Evolutionary conservation across 768 basidiomycete species (phyloP).

Genomic region (Leucosporidium creatinivorum): DNA sequence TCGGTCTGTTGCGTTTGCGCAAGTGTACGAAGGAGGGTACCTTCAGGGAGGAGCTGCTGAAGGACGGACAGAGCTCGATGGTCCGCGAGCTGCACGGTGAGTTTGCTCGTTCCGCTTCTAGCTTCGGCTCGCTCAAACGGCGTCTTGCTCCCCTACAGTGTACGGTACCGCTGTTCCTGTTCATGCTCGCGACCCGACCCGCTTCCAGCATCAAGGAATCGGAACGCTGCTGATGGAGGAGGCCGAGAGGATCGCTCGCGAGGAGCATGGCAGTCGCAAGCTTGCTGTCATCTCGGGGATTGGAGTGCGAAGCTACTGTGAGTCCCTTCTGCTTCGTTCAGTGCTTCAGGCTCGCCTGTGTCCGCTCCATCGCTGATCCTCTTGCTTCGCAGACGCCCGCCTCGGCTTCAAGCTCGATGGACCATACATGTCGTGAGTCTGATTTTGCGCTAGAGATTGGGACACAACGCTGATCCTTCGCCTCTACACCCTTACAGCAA

Average conservation of each 20-base stretch:
- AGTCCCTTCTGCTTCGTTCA: not conserved
- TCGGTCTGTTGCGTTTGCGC: slow-evolving; percentile 81
- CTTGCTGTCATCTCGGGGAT: slow-evolving; percentile 97
- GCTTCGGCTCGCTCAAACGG: slow-evolving; percentile 17
- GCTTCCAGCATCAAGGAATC: slow-evolving; percentile 60
- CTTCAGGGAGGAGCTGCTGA: slow-evolving; percentile 83
- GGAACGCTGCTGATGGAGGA: slow-evolving; percentile 98
- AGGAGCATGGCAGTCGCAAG: slow-evolving; percentile 93
- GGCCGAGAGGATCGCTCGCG: slow-evolving; percentile 91
- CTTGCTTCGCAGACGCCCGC: slow-evolving; percentile 9
- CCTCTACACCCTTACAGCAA: not conserved
- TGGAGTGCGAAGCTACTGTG: slow-evolving; percentile 89
- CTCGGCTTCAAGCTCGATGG: slow-evolving; percentile 62
- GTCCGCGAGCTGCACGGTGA: slow-evolving; percentile 76
- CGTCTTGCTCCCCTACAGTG: slow-evolving; percentile 45
- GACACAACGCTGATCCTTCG: not conserved
- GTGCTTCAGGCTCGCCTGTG: not conserved
- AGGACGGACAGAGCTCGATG: slow-evolving; percentile 67
- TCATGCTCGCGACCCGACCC: slow-evolving; percentile 88
- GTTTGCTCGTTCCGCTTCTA: not conserved
- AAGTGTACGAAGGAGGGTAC: slow-evolving; percentile 91
- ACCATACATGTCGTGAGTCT: slow-evolving; percentile 66
- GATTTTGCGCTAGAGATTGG: not conserved
- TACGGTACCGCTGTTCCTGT: slow-evolving; percentile 98
- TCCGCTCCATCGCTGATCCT: not conserved